phyloP scores from a whole-genome alignment of 805 yeast species.

The Pichia gijzeniarum region DNA sequence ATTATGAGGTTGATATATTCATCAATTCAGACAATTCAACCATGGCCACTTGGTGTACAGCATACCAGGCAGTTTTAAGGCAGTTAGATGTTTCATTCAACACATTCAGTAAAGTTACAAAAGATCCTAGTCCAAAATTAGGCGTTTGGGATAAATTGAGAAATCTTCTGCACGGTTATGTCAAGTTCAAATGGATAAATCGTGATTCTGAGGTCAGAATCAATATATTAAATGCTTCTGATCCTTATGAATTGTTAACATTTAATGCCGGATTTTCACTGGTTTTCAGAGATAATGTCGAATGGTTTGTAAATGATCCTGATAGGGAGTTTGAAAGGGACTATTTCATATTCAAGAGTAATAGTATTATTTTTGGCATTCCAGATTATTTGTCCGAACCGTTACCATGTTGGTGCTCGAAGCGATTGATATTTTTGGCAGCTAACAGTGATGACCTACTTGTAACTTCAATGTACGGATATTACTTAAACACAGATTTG shows the following conservation, averaged over 20 bases:
- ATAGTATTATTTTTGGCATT: constrained; percentile 59
- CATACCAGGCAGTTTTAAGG: constrained; percentile 78
- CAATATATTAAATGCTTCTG: constrained; percentile 65
- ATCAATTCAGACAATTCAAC: constrained; percentile 54
- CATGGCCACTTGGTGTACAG: constrained; percentile 75
- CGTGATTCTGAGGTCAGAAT: constrained; percentile 46
- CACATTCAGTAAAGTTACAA: constrained; percentile 81
- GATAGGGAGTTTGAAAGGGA: constrained; percentile 52
- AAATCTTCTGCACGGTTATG: constrained; percentile 65
- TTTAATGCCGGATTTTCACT: constrained; percentile 71
- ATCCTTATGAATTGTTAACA: constrained; percentile 69
- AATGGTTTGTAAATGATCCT: constrained; percentile 53
- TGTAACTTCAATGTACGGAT: constrained; percentile 23
- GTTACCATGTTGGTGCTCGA: constrained; percentile 53
- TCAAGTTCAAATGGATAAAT: constrained; percentile 41
- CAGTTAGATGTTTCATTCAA: constrained; percentile 74
- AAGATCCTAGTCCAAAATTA: constrained; percentile 75
- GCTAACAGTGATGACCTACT: constrained; percentile 21
- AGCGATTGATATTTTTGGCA: constrained; percentile 41
- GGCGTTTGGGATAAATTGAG: constrained; percentile 94
- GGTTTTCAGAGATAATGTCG: constrained; percentile 59
- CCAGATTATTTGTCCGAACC: constrained; percentile 64
- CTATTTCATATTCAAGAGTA: constrained; percentile 58
- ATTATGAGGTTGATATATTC: constrained; percentile 50
- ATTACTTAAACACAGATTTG: constrained; percentile 17